These are phyloP conservation scores for Drechmeria coniospora DNA, from an alignment of 2,329 filamentous ascomycete species.

Conservation along the genomic window DNA sequence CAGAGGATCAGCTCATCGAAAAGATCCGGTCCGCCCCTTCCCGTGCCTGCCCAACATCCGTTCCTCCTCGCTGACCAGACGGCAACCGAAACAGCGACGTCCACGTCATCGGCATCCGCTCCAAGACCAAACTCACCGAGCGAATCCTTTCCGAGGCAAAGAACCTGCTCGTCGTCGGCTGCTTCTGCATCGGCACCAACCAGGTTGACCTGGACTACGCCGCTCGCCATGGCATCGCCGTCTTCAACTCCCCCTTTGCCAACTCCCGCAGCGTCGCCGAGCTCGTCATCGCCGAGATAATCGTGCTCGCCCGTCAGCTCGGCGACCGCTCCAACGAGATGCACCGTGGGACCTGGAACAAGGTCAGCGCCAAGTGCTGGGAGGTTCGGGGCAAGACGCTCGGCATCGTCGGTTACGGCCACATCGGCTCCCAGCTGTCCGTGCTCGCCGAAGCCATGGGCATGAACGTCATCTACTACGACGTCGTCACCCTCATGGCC, in stretches of 20 bases:
- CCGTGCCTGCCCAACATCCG: neutral
- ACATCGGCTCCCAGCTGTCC: constrained; percentile 91
- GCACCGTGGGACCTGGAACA: constrained; percentile 93
- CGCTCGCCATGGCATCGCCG: constrained; percentile 73
- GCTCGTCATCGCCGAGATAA: constrained; percentile 88
- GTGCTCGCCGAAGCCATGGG: constrained; percentile 95
- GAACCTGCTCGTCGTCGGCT: constrained; percentile 89
- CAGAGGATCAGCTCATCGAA: constrained; percentile 87
- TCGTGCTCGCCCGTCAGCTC: constrained; percentile 77
- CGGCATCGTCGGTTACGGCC: constrained; percentile 88
- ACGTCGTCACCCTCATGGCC: constrained; percentile 87
- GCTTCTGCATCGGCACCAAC: constrained; percentile 98
- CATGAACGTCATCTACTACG: constrained; percentile 96
- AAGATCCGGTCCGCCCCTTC: constrained; percentile 64
- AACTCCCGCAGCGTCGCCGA: constrained; percentile 96
- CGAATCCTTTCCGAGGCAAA: constrained; percentile 77
- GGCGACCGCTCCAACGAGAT: constrained; percentile 88
- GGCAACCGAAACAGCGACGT: constrained; percentile 79
- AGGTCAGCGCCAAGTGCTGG: constrained; percentile 94
- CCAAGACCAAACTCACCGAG: constrained; percentile 87
- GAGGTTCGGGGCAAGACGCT: constrained; percentile 96
- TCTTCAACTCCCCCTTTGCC: constrained; percentile 98
- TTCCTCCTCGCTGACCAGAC: neutral
- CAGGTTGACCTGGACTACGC: constrained; percentile 80
- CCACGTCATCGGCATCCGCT: constrained; percentile 94